These are phyloP conservation scores for Ceratobasidium theobromae DNA, from an alignment of 1,284 basidiomycete species.

Conservation along the genomic window DNA sequence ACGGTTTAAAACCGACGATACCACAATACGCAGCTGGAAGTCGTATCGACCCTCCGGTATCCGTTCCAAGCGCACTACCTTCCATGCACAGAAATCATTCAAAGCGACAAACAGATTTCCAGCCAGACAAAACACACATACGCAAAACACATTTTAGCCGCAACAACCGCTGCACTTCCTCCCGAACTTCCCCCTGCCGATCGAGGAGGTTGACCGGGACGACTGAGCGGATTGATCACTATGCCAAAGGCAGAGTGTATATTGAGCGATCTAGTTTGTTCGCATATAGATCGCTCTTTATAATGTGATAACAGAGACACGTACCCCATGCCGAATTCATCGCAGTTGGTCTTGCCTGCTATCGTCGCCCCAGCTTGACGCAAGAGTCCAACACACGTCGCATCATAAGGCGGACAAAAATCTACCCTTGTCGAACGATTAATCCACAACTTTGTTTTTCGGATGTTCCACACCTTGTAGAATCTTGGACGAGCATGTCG, in stretches of 20 bases:
- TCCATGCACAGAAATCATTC: neutral
- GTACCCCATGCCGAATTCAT: conserved; percentile 98
- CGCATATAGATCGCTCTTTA: conserved; percentile 6
- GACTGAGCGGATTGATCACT: conserved; percentile 70
- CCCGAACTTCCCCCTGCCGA: conserved; percentile 84
- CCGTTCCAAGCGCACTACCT: conserved; percentile 82
- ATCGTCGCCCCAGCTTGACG: conserved; percentile 68
- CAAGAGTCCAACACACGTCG: conserved; percentile 76
- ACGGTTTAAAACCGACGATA: conserved; percentile 89
- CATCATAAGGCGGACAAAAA: conserved; percentile 82
- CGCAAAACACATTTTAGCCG: conserved; percentile 76
- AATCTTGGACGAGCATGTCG: conserved; percentile 79
- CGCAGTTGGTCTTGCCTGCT: conserved; percentile 90
- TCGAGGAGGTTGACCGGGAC: conserved; percentile 49
- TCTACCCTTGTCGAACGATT: conserved; percentile 50
- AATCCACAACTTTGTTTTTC: neutral
- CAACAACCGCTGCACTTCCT: conserved; percentile 80
- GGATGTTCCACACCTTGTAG: conserved; percentile 54
- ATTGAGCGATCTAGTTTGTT: conserved; percentile 71
- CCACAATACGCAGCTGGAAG: conserved; percentile 95
- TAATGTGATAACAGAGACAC: conserved; percentile 37
- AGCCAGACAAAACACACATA: conserved; percentile 48
- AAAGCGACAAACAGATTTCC: neutral
- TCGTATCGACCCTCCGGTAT: conserved; percentile 93
- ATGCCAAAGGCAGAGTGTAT: conserved; percentile 69